Base-by-base conservation (phyloP, 2,329 filamentous ascomycete species). In the Aspergillus ochraceoroseus region DNA sequence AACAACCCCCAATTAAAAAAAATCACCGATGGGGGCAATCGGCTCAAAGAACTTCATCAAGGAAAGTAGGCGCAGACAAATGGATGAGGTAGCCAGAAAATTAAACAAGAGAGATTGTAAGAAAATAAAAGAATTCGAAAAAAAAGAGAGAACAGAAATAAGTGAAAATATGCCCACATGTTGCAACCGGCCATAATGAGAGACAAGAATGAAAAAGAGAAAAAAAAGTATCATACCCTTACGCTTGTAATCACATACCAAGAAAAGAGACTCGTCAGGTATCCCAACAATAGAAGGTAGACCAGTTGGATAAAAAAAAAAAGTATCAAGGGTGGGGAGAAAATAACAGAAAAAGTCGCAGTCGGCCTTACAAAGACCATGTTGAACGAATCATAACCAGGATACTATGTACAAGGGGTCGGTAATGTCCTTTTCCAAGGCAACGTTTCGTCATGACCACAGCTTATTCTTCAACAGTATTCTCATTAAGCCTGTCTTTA, bases 251-350 rank as follows among this genome's bases (percentile, higher is more conserved):
- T 29, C 42, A 55, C 48, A 52, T 45, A 47, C 47, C 49, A 51
- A 55, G 51, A 51, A 62, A 61, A 61, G 53, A 62, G 48, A 60
- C 59, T 62, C 59, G 58, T 63, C 56, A 62, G 47, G 43, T 44
- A 51, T 48, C 51, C 47, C 46, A 47, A 50, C 43, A 43, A 32
- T 38, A 46, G 30, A 41, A 46, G 37, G 39, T 43, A 33, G 42
- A 52, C 41, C 40, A 32, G 22, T 47, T 52, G 55, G 52, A 34
- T 42, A 44, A 46, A 43, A 32, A 38, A 41, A 40, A n/a, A n/a
- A n/a, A n/a, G n/a, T n/a, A n/a, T n/a, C n/a, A n/a, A n/a, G n/a
- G n/a, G 44, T 7, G 15, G 38, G 40, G 31, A 17, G 29, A 31
- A 22, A 27, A 37, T 18, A 38, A 18, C 12, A 28, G 18, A 31